Evolutionary conservation across 2,329 filamentous ascomycete genomes (phyloP).

Genomic region (Exophiala phaeomuriformis): DNA sequence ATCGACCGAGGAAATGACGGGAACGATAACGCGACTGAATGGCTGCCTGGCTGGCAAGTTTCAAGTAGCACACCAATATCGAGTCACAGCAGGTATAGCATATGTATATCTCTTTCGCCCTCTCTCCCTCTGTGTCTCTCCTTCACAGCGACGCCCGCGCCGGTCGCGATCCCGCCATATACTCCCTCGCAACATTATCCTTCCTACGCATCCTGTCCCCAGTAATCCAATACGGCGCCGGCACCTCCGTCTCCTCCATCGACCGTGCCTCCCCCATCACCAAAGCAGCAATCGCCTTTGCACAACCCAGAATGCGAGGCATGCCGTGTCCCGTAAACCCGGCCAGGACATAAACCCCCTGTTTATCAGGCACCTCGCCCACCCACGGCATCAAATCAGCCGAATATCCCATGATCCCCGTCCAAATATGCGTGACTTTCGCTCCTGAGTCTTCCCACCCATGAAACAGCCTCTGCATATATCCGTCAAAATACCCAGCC

Average conservation of each 20-base stretch:
- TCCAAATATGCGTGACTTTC: conserved; percentile 33
- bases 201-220: conserved; percentile 24
- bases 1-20: no score
- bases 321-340: conserved; percentile 63
- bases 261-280: conserved; percentile 11
- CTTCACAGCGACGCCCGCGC: conserved; percentile 7
- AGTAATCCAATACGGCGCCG: conserved; percentile 32
- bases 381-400: conserved; percentile 47
- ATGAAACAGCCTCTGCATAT: conserved; percentile 34
- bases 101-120: background rate
- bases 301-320: conserved; percentile 52
- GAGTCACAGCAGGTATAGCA: background rate
- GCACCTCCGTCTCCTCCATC: conserved; percentile 31
- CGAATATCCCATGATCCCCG: conserved; percentile 48
- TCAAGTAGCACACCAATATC: background rate
- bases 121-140: background rate
- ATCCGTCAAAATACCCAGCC: conserved; percentile 35
- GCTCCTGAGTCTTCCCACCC: conserved; percentile 37
- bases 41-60: background rate
- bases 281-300: conserved; percentile 46
- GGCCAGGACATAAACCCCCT: conserved; percentile 49
- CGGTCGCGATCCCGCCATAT: conserved; percentile 19
- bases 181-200: conserved; percentile 12
- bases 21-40: background rate
- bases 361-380: conserved; percentile 41